phyloP scores from a whole-genome alignment of 2,329 filamentous ascomycete genomes.

The Verticillium nubilum region DNA sequence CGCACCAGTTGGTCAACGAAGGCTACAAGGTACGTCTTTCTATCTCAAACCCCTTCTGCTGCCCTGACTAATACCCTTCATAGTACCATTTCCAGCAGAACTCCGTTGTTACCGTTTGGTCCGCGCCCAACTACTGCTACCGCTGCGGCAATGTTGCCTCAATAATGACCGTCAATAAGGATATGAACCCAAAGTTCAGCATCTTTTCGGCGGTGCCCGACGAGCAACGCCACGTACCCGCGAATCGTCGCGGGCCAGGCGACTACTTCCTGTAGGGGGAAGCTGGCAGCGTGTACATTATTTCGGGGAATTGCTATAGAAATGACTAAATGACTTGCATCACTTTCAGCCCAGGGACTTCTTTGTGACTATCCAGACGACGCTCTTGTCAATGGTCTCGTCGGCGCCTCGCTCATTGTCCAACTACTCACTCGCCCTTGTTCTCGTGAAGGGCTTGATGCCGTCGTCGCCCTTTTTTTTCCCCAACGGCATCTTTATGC shows the following conservation, averaged over 20 bases:
- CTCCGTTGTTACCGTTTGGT: conserved; percentile 97
- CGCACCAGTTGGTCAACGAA: conserved; percentile 98
- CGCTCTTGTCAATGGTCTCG: no score
- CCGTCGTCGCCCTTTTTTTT: no score
- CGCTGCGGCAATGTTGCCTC: conserved; percentile 94
- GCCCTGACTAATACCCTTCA: not conserved
- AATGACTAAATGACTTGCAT: not conserved
- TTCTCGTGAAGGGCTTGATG: no score
- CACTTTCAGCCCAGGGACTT: no score
- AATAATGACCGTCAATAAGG: conserved; percentile 85
- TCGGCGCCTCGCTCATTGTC: no score
- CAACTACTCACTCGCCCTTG: no score
- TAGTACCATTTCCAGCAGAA: conserved; percentile 92
- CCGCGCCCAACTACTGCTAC: conserved; percentile 92
- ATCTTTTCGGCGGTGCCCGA: conserved; percentile 89
- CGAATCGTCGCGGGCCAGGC: conserved; percentile 59
- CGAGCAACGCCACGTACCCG: conserved; percentile 73
- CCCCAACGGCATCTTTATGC: no score
- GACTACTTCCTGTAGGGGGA: conserved; percentile 61
- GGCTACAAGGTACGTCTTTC: conserved; percentile 73
- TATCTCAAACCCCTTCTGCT: conserved; percentile 57
- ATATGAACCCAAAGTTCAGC: conserved; percentile 85
- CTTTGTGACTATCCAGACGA: no score
- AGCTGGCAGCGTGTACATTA: not conserved
- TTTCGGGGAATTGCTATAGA: not conserved